These are phyloP conservation scores for Saccharomycopsis sp. DNA, from an alignment of 805 yeast genomes.

Conservation along the genomic window DNA sequence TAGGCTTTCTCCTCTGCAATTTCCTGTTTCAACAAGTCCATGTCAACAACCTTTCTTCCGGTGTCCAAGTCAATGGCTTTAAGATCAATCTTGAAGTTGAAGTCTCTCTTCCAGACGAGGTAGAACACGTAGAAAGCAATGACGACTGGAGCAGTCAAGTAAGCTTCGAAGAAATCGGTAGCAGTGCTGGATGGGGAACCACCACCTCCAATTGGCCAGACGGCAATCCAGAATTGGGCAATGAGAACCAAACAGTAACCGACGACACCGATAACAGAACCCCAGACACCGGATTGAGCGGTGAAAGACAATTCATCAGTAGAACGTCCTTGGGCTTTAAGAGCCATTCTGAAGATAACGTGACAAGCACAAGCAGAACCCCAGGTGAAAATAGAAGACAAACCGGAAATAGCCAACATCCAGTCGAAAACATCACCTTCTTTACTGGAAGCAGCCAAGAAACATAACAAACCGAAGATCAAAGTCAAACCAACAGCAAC, in stretches of 20 bases:
- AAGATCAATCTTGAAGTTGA: constrained; percentile 37
- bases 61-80: constrained; percentile 53
- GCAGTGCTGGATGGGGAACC: constrained; percentile 65
- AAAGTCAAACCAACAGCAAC: constrained; percentile 47
- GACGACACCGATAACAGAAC: constrained; percentile 55
- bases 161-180: constrained; percentile 53
- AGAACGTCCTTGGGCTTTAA: constrained; percentile 59
- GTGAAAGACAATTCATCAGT: constrained; percentile 60
- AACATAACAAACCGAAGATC: constrained; percentile 50
- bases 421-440: constrained; percentile 55
- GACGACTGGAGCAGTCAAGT: constrained; percentile 59
- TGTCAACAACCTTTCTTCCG: constrained; percentile 54
- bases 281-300: constrained; percentile 62
- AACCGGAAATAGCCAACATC: constrained; percentile 59
- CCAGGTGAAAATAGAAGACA: constrained; percentile 61
- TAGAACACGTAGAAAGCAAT: constrained; percentile 50
- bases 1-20: constrained; percentile 45
- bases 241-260: constrained; percentile 55
- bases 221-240: constrained; percentile 80
- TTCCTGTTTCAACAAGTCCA: constrained; percentile 46
- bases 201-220: constrained; percentile 57
- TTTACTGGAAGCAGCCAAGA: constrained; percentile 47
- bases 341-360: constrained; percentile 57
- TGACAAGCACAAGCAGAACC: constrained; percentile 53
- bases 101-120: constrained; percentile 45